These are phyloP conservation scores for Erysimum pusillum DNA, from an alignment of 441 rosid species.

Conservation along the genomic window DNA sequence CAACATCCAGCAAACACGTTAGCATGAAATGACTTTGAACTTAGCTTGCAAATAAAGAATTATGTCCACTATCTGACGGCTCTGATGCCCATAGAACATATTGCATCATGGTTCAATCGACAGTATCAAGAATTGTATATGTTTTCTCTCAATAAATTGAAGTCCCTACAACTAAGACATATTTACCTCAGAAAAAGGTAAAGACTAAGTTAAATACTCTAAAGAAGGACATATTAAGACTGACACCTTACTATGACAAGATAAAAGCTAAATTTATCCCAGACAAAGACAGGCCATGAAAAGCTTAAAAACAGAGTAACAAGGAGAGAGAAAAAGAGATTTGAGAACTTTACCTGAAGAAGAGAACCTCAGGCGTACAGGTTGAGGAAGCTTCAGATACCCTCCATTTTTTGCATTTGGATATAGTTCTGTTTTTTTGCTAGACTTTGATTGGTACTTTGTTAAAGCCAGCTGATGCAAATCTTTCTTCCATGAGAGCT, in stretches of 20 bases:
- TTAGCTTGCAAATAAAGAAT: constrained; percentile 28
- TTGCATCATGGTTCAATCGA: constrained; percentile 24
- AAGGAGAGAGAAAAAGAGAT: constrained; percentile 16
- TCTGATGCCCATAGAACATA: constrained; percentile 19
- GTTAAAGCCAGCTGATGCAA: constrained; percentile 58
- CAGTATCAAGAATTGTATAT: constrained; percentile 15
- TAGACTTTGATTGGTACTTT: constrained; percentile 73
- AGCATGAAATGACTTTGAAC: constrained; percentile 15
- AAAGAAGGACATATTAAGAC: constrained; percentile 17
- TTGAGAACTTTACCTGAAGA: constrained; percentile 66
- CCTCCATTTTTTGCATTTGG: constrained; percentile 60
- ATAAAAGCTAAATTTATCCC: constrained; percentile 13
- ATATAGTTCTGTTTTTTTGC: constrained; percentile 68
- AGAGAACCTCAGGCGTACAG: constrained; percentile 70
- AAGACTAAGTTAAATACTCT: constrained; percentile 12
- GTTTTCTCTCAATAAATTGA: constrained; percentile 23
- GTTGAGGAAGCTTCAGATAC: constrained; percentile 68
- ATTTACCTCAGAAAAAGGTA: constrained; percentile 7
- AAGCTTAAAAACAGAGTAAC: constrained; percentile 15
- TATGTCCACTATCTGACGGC: constrained; percentile 18
- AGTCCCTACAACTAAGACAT: constrained; percentile 12
- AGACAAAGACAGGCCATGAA: neutral
- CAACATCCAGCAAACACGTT: constrained; percentile 30
- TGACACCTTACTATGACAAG: constrained; percentile 1
- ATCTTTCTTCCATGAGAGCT: constrained; percentile 90